Conservation (phyloP, 139 green algal genomes). For the Auxenochlorella protothecoides region DNA sequence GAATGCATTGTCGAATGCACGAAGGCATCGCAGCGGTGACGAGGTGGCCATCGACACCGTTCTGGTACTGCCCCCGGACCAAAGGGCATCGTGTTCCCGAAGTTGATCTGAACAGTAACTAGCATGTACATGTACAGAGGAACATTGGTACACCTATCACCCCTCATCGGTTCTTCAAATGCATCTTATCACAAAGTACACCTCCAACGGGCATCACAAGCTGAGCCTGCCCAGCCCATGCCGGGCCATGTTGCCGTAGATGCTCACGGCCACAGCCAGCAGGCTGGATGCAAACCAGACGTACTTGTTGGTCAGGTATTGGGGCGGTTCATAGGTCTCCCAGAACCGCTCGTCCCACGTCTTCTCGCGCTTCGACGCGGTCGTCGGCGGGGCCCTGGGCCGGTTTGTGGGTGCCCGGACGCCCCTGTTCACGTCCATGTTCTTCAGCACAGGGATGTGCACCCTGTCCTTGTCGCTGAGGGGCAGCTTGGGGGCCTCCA, state of each 20-base stretch:
- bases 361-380: slow-evolving; percentile 23
- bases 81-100: no score
- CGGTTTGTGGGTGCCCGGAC: neutral
- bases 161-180: no score
- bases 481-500: slow-evolving; percentile 73
- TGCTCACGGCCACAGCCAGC: slow-evolving; percentile 27
- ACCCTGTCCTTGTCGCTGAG: slow-evolving; percentile 59
- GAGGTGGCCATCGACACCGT: no score
- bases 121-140: no score
- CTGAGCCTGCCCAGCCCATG: no score
- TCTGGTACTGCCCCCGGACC: no score
- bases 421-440: slow-evolving; percentile 26
- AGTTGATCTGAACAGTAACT: no score
- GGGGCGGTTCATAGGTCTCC: slow-evolving; percentile 46
- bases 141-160: no score
- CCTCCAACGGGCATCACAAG: no score
- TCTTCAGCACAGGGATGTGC: slow-evolving; percentile 56
- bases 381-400: slow-evolving; percentile 3
- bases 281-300: slow-evolving; percentile 32
- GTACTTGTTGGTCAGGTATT: slow-evolving; percentile 43
- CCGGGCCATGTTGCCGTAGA: slow-evolving; percentile 17
- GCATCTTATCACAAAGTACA: no score
- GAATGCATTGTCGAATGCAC: no score
- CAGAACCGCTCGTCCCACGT: slow-evolving; percentile 51
- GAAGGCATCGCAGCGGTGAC: no score